phyloP scores from a whole-genome alignment of 164 flowering plant species.

The Euptelea pleiosperma region DNA sequence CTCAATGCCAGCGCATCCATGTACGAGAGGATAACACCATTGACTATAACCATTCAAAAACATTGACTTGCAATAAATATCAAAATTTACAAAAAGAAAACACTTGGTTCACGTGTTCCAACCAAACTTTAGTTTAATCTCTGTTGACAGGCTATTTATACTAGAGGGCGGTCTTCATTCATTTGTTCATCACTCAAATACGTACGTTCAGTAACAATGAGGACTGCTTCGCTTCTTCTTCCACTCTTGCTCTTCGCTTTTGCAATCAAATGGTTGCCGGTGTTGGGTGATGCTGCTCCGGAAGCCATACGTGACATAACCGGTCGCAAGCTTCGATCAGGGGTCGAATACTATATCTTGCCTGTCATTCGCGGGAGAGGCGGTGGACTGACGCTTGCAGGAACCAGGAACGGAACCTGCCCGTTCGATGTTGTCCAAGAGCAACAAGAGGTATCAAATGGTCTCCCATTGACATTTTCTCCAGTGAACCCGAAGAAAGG shows the following conservation, averaged over 20 bases:
- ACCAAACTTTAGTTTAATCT: no score
- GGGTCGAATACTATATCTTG: constrained; percentile 25
- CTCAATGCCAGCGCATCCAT: no score
- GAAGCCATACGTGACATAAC: constrained; percentile 18
- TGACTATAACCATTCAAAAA: no score
- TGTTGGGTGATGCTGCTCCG: background rate
- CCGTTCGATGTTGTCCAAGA: constrained; percentile 25
- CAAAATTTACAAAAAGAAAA: no score
- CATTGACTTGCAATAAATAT: no score
- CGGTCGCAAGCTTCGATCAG: constrained; percentile 18
- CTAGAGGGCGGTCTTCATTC: no score
- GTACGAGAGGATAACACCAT: no score
- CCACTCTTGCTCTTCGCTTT: background rate
- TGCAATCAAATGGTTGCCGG: background rate
- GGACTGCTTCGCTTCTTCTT: background rate
- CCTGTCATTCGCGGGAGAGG: constrained; percentile 19
- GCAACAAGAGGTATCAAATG: background rate
- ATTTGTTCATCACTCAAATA: no score
- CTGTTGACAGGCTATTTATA: no score
- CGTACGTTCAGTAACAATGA: no score
- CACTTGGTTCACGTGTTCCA: no score
- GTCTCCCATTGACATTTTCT: constrained; percentile 18
- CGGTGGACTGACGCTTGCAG: constrained; percentile 25
- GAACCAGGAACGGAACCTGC: constrained; percentile 11
- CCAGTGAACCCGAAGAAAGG: constrained; percentile 16